phyloP scores from a whole-genome alignment of 2,329 filamentous ascomycete species.

The Diplocarpon mali region DNA sequence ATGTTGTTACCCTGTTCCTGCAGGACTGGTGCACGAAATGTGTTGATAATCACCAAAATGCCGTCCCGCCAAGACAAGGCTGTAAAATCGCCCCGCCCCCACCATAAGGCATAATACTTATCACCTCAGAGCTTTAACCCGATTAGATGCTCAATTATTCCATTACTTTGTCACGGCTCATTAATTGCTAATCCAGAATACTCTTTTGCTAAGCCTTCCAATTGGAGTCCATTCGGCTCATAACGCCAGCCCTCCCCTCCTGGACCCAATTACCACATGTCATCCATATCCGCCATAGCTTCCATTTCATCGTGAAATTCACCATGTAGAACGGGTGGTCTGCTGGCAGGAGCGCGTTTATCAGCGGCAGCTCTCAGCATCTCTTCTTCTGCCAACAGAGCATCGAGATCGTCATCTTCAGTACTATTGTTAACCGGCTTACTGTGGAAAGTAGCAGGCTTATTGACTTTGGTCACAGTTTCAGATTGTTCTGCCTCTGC shows the following conservation, averaged over 20 bases:
- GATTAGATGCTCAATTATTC: too few species aligned
- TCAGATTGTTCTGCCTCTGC: background rate
- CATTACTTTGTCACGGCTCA: background rate
- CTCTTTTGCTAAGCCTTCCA: too few species aligned
- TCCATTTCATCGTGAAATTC: slow-evolving; percentile 39
- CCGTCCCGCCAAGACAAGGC: slow-evolving; percentile 5
- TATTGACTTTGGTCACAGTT: background rate
- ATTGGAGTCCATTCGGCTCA: background rate
- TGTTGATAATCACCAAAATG: slow-evolving; percentile 3
- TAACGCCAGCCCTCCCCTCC: background rate
- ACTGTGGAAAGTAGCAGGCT: background rate
- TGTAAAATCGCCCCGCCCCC: background rate
- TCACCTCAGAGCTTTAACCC: background rate
- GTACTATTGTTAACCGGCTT: slow-evolving; percentile 17
- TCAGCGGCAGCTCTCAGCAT: slow-evolving; percentile 19
- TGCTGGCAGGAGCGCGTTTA: slow-evolving; percentile 11
- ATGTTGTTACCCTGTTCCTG: background rate
- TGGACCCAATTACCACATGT: slow-evolving; percentile 7
- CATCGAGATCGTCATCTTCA: slow-evolving; percentile 26
- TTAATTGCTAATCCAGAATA: background rate
- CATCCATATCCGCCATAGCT: slow-evolving; percentile 47
- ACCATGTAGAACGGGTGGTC: slow-evolving; percentile 17
- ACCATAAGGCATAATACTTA: background rate
- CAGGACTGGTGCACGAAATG: background rate
- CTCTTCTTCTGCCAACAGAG: slow-evolving; percentile 18